These are phyloP conservation scores for Magnolia officinalis DNA, from an alignment of 164 flowering plant genomes.

Conservation along the genomic window DNA sequence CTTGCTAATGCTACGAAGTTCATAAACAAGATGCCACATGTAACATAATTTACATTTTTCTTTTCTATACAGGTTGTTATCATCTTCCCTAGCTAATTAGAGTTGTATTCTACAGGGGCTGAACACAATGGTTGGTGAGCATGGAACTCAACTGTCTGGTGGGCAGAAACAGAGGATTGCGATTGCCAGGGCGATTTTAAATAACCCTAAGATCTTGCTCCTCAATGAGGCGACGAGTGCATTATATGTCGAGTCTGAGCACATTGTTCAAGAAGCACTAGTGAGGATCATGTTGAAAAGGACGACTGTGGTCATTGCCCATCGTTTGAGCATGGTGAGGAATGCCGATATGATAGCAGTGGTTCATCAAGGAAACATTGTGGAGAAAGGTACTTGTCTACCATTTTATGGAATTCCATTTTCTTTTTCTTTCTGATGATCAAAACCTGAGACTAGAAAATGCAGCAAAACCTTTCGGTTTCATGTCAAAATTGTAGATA, in stretches of 20 bases:
- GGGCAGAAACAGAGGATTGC: constrained; percentile 87
- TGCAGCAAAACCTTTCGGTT: background rate
- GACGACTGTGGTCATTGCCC: constrained; percentile 76
- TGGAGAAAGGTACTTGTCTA: constrained; percentile 55
- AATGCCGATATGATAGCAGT: constrained; percentile 64
- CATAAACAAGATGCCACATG: too few relatives aligned
- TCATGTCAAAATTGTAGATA: background rate
- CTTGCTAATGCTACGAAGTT: too few relatives aligned
- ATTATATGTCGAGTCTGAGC: constrained; percentile 65
- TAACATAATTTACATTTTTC: too few relatives aligned
- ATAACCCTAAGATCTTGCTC: constrained; percentile 69
- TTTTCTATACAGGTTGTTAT: too few relatives aligned
- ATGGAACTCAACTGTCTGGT: constrained; percentile 28
- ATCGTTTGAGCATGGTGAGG: constrained; percentile 63
- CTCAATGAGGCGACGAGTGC: constrained; percentile 92
- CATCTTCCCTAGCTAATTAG: too few relatives aligned
- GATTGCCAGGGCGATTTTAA: constrained; percentile 72
- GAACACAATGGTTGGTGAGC: too few relatives aligned
- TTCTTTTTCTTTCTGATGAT: too few relatives aligned
- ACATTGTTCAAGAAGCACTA: constrained; percentile 65
- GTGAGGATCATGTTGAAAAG: constrained; percentile 46
- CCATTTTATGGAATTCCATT: background rate
- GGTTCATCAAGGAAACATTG: constrained; percentile 57
- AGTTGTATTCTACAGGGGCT: too few relatives aligned
- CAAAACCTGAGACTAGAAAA: too few relatives aligned